These are phyloP conservation scores for Theobroma cacao DNA, from an alignment of 345 rosid genomes.

Conservation along the genomic window DNA sequence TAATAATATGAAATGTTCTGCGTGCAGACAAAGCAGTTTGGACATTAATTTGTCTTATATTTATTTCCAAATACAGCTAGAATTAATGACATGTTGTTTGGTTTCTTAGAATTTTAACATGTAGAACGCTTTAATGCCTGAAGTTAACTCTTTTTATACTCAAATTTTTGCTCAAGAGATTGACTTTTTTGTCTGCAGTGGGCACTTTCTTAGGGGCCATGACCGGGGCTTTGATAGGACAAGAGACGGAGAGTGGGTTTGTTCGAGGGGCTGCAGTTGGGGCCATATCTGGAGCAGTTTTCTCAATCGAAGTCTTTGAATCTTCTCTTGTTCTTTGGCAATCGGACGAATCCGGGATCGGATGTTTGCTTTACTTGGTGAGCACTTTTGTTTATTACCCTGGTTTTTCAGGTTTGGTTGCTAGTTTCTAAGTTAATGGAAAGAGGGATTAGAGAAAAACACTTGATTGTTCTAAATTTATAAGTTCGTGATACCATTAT, in stretches of 20 bases:
- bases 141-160: background rate
- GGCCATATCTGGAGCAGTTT: constrained; percentile 99
- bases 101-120: constrained; percentile 5
- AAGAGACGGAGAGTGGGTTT: constrained; percentile 99
- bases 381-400: constrained; percentile 22
- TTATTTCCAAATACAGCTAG: background rate
- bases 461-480: background rate
- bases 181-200: constrained; percentile 46
- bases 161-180: background rate
- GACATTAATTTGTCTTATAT: background rate
- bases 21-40: background rate
- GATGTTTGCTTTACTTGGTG: constrained; percentile 93
- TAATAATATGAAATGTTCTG: constrained; percentile 2
- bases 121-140: background rate
- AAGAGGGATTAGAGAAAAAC: background rate
- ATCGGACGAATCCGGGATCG: constrained; percentile 86
- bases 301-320: constrained; percentile 96
- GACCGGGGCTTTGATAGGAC: constrained; percentile 99
- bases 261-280: constrained; percentile 97
- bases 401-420: background rate
- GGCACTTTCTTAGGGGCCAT: constrained; percentile 96
- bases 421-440: background rate
- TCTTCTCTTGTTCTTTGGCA: constrained; percentile 96
- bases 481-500: background rate
- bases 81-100: constrained; percentile 7